phyloP scores from a whole-genome alignment of 1,284 basidiomycete genomes.

The Coriolopsis trogii region DNA sequence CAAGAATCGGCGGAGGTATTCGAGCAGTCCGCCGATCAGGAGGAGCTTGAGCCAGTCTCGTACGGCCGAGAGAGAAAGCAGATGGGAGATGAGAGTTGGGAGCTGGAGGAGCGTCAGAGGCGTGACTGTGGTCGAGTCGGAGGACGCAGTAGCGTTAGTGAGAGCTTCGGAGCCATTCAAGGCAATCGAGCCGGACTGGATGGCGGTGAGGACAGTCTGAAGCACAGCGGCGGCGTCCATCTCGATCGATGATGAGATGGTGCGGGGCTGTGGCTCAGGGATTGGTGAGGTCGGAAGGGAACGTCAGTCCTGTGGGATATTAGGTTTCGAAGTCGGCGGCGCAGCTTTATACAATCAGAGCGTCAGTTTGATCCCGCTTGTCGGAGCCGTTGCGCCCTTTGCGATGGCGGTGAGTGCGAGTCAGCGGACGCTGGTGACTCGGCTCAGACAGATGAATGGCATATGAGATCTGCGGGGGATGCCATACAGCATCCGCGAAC shows the following conservation, averaged over 20 bases:
- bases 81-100: slow-evolving; percentile 14
- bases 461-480: too few relatives aligned
- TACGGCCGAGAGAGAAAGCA: slow-evolving; percentile 22
- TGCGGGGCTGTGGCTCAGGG: neutral
- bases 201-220: slow-evolving; percentile 21
- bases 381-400: slow-evolving; percentile 12
- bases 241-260: neutral
- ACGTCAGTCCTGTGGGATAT: neutral
- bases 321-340: neutral
- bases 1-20: slow-evolving; percentile 18
- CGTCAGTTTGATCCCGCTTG: neutral
- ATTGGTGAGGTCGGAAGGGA: slow-evolving; percentile 1
- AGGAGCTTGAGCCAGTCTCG: slow-evolving; percentile 35
- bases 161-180: slow-evolving; percentile 2
- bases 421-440: slow-evolving; percentile 18
- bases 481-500: too few relatives aligned
- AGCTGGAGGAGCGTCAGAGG: slow-evolving; percentile 13
- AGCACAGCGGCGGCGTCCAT: slow-evolving; percentile 20
- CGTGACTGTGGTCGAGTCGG: neutral
- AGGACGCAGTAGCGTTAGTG: slow-evolving; percentile 8
- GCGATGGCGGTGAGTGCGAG: slow-evolving; percentile 8
- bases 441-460: neutral
- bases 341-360: neutral
- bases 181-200: slow-evolving; percentile 16
- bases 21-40: slow-evolving; percentile 27